Evolutionary conservation across 176 grass and related monocot genomes (phyloP), one percentile per base, ranked within the genome.

Genomic region (Cymbopogon citratus): DNA sequence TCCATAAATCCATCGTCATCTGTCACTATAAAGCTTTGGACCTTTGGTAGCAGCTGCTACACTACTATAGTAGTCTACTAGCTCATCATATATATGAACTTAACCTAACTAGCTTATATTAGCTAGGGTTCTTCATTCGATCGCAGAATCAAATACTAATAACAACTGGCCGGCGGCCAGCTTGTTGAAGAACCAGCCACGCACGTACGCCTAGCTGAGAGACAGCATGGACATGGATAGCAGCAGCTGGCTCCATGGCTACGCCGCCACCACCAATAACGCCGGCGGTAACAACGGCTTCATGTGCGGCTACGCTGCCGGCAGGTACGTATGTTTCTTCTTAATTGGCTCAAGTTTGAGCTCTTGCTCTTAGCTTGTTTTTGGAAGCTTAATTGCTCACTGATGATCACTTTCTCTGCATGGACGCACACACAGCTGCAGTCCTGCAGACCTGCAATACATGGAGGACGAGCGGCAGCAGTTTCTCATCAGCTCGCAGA

Each of bases 261-360:
- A 61, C 29, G 5, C 10, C 16, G 1, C 10, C 41, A 33, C 14
- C 34, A n/a, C n/a, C n/a, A n/a, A n/a, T n/a, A 34, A 0, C 86
- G 13, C 14, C 16, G 4, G 2, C 61, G 76, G 15, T 49, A 60
- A 72, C 71, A 81, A 56, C 78, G 87, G 84, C 13, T 79, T 83
- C 80, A 83, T 69, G 79, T 90, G 84, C 69, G 84, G 80, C 38
- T 83, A 90, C 29, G 72, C 78, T 10, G 70, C 5, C 43, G 16
- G 70, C 45, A 85, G 77, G 51, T 56, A n/a, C n/a, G 51, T 6
- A n/a, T 56, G 51, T 6, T 56, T 21, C 31, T 56, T 56, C 19
- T 56, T 56, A 33, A 33, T 1, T 33, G 31, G 31, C 31, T 33
- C 31, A 33, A 33, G 31, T 3, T 33, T 33, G 31, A 12, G 40